These are phyloP conservation scores for Ocimum tenuiflorum DNA, from an alignment of 257 asterid species.

Conservation along the genomic window DNA sequence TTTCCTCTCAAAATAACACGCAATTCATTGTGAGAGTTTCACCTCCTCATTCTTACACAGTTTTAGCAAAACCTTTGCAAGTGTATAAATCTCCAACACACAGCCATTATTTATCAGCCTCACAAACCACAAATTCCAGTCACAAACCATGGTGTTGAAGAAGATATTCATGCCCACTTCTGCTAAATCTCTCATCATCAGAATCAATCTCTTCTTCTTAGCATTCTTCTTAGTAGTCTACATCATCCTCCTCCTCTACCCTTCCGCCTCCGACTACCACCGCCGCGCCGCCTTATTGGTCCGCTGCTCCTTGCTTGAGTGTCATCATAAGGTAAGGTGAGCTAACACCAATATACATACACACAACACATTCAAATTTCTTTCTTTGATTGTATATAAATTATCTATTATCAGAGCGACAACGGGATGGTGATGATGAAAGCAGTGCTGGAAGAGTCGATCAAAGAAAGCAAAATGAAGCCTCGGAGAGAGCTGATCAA, in stretches of 20 bases:
- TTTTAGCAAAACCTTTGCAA: neutral
- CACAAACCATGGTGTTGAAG: constrained; percentile 27
- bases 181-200: constrained; percentile 50
- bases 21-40: neutral
- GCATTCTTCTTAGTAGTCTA: constrained; percentile 51
- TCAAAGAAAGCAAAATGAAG: constrained; percentile 17
- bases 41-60: constrained; percentile 2
- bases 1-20: neutral
- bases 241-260: constrained; percentile 48
- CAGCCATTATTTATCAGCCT: neutral
- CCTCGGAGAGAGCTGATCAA: constrained; percentile 36
- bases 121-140: neutral
- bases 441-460: constrained; percentile 43
- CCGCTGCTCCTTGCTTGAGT: constrained; percentile 58
- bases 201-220: constrained; percentile 56
- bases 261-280: constrained; percentile 47
- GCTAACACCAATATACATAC: constrained; percentile 12
- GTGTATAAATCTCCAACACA: constrained; percentile 3
- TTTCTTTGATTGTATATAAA: neutral
- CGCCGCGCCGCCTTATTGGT: constrained; percentile 43
- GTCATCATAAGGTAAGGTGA: constrained; percentile 92
- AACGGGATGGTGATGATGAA: constrained; percentile 70
- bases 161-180: constrained; percentile 49
- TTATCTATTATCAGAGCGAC: constrained; percentile 24
- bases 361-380: neutral